Conservation (phyloP, 129 eudicot genomes). For the Ambrosia trifida region DNA sequence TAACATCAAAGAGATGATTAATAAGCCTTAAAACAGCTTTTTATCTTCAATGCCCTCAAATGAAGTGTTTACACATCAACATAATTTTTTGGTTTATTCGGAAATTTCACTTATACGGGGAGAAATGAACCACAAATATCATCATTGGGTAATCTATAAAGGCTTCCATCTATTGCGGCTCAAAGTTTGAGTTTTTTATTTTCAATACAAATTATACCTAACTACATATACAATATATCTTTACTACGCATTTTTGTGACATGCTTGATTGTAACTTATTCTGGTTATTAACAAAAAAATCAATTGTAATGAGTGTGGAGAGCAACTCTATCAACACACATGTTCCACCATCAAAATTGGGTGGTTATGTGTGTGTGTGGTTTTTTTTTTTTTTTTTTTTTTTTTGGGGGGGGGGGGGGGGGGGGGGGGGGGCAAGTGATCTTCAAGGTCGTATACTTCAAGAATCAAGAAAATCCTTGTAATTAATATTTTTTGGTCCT, state of each 20-base stretch:
- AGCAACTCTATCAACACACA: not conserved
- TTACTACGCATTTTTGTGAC: not conserved
- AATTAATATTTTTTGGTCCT: not conserved
- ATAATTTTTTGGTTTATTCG: not conserved
- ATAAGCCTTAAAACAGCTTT: not conserved
- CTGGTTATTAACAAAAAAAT: not conserved
- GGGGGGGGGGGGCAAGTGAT: too few relatives aligned
- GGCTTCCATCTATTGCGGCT: slow-evolving; percentile 5
- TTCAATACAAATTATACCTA: not conserved
- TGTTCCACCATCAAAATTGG: not conserved
- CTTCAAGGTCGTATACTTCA: not conserved
- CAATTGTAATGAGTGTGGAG: not conserved
- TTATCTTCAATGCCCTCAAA: slow-evolving; percentile 1
- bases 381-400: too few relatives aligned
- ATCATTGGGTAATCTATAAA: not conserved
- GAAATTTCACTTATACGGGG: not conserved
- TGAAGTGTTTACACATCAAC: not conserved
- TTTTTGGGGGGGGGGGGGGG: too few relatives aligned
- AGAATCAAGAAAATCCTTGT: slow-evolving; percentile 1
- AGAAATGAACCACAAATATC: not conserved
- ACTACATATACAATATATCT: not conserved
- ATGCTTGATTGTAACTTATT: not conserved
- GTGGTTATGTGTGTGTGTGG: not conserved
- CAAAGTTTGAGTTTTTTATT: not conserved
- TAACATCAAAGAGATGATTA: not conserved